Evolutionary conservation across 352 stramenopile genomes (phyloP), one percentile per base, ranked within the genome.

Genomic region (Phytophthora capsici): DNA sequence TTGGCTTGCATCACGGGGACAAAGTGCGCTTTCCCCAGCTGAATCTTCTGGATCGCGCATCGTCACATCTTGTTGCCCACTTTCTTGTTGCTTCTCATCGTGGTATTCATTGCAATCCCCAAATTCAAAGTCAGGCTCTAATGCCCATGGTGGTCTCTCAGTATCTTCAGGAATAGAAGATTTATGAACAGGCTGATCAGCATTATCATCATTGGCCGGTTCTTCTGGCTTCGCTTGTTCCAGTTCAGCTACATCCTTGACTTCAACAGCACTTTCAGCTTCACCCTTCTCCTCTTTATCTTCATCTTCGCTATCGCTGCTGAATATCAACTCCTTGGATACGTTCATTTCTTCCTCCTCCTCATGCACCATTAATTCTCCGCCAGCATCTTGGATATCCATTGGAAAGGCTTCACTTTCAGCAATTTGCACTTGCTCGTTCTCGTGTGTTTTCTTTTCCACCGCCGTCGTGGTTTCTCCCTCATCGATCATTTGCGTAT

Each of bases 281-380:
- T 34, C 28, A 34, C 8, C 28, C 20, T 63, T 64, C 9, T 68
- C 30, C 40, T 73, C 53, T 9, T 61, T 46, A 7, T 80, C 69
- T 12, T 67, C 49, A 13, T 47, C 28, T 36, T 60, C 71, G 19
- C 59, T 85, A 38, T 84, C 74, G 50, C 74, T 82, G 20, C 50
- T 75, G 20, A 84, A 85, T 2, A 64, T 49, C 16, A 85, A 48
- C n/a, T 75, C 50, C 59, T 84, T 83, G 1, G 59, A 75, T 10
- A 76, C 74, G 36, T 69, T 60, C 17, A 73, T 63, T n/a, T 75
- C 64, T 45, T 75, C 69, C 26, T 54, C 73, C 36, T 66, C 62
- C 45, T 63, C 73, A 9, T 73, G 44, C n/a, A 78, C 23, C 22
- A 57, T 47, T 16, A 49, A 13, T 17, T 40, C 9, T 5, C 53